phyloP scores from a whole-genome alignment of 1,284 basidiomycete genomes.

The Trichosporon sp. region DNA sequence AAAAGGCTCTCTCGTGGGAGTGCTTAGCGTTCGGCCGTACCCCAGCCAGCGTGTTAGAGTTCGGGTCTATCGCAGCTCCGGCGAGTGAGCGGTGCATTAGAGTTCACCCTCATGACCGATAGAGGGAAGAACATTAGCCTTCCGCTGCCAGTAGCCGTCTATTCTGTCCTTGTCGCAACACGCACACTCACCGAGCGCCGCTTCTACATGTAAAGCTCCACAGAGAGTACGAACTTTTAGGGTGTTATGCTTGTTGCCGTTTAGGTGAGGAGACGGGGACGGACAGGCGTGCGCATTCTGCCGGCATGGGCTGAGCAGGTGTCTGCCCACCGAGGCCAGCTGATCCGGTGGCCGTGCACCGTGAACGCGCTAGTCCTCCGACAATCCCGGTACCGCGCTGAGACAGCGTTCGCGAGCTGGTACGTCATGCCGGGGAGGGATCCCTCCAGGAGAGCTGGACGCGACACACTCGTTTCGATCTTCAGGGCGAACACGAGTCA shows the following conservation, averaged over 20 bases:
- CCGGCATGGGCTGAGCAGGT: background rate
- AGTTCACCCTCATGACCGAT: background rate
- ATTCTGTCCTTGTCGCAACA: background rate
- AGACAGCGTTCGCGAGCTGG: background rate
- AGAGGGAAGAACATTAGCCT: background rate
- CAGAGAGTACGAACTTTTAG: background rate
- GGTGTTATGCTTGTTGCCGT: background rate
- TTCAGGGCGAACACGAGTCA: background rate
- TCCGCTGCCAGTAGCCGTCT: background rate
- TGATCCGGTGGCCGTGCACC: background rate
- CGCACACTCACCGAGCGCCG: background rate
- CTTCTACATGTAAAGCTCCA: no score
- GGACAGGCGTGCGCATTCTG: background rate
- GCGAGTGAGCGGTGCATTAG: background rate
- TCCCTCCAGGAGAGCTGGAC: background rate
- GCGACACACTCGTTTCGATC: background rate
- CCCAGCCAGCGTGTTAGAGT: background rate
- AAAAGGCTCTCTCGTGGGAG: background rate
- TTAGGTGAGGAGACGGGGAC: background rate
- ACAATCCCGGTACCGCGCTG: background rate
- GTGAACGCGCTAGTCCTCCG: background rate
- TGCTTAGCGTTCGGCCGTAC: background rate
- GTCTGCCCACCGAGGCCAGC: background rate
- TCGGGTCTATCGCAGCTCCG: background rate
- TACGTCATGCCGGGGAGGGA: background rate